Conservation (phyloP, 208 protist genomes). For the Leishmania tarentolae region DNA sequence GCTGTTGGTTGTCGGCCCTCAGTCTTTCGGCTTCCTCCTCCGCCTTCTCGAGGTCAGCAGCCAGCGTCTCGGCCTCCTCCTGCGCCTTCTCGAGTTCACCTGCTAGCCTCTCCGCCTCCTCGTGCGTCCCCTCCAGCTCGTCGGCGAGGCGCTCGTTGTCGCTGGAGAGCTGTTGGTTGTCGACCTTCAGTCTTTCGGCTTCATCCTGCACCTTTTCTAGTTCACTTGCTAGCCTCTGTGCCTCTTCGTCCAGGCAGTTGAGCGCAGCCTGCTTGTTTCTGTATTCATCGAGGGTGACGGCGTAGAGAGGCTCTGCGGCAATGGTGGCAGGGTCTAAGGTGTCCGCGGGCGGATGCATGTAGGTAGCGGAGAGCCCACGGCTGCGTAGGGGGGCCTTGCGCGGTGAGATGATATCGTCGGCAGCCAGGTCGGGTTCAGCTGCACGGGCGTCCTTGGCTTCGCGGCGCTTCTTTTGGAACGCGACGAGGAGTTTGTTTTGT, state of each 20-base stretch:
- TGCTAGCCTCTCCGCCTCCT: constrained; percentile 20
- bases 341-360: not conserved
- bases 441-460: constrained; percentile 16
- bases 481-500: constrained; percentile 3
- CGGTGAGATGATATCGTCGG: not conserved
- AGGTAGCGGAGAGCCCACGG: not conserved
- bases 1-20: not conserved
- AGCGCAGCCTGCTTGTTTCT: not conserved
- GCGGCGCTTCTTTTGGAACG: constrained; percentile 28
- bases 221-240: not conserved
- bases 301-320: not conserved
- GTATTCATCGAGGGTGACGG: not conserved
- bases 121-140: constrained; percentile 34
- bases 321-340: not conserved
- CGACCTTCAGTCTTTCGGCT: not conserved
- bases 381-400: too few species aligned
- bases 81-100: not conserved
- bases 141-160: constrained; percentile 10
- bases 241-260: not conserved
- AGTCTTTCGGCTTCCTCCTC: not conserved
- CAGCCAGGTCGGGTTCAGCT: not conserved
- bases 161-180: not conserved
- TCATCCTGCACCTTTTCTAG: not conserved
- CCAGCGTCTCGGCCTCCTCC: not conserved
- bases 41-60: not conserved